Percentiles rank a stretch among this genome's conserved stretches.
These are phyloP conservation scores for Alternaria ethzedia DNA, from an alignment of 2,329 filamentous ascomycete genomes.

Conservation along the genomic window DNA sequence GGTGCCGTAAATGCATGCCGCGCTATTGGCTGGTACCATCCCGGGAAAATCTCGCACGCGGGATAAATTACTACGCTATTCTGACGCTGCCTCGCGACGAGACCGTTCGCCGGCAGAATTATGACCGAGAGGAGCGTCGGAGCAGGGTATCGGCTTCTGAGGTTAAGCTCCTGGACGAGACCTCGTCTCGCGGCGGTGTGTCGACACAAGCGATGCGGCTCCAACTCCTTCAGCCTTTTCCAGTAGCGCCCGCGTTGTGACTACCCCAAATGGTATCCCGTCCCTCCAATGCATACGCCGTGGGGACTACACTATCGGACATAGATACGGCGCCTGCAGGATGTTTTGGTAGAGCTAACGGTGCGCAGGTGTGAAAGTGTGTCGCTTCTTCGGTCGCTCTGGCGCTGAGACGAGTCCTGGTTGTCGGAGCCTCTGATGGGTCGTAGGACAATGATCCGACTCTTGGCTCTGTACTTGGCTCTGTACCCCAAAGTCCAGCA, in stretches of 20 bases:
- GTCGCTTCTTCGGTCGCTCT: conserved; percentile 72
- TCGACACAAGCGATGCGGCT: conserved; percentile 21
- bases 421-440: conserved; percentile 64
- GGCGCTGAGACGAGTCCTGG: conserved; percentile 76
- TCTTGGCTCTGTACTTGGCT: conserved; percentile 62
- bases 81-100: conserved; percentile 11
- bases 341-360: conserved; percentile 59
- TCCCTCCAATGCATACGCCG: conserved; percentile 42
- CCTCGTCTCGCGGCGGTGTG: conserved; percentile 18
- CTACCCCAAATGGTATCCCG: conserved; percentile 59
- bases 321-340: conserved; percentile 60
- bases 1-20: not conserved
- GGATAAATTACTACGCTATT: not conserved
- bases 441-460: conserved; percentile 76
- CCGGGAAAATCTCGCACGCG: not conserved
- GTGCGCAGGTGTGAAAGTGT: conserved; percentile 64
- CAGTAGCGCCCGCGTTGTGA: conserved; percentile 59
- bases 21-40: not conserved
- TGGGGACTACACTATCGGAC: conserved; percentile 55
- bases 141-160: not conserved
- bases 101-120: conserved; percentile 1
- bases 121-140: not conserved
- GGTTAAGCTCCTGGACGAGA: conserved; percentile 15
- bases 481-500: conserved; percentile 72
- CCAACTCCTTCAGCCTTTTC: conserved; percentile 57